These are phyloP conservation scores for Coemansia sp. DNA, from an alignment of 192 early-diverging fungal genomes.

Conservation along the genomic window DNA sequence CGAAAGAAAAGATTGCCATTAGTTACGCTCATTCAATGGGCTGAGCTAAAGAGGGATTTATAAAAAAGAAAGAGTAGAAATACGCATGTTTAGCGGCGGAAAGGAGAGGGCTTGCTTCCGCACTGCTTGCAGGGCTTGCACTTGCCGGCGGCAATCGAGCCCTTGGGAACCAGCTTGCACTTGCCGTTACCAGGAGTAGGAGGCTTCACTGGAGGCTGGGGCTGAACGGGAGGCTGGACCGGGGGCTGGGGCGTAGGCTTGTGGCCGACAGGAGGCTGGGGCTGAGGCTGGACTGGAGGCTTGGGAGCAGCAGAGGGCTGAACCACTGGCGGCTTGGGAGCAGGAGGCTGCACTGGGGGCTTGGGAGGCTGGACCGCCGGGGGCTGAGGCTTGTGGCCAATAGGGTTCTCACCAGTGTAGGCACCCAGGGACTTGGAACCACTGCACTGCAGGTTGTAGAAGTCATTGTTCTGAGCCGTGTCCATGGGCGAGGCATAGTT, in stretches of 20 bases:
- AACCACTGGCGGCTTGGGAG: background rate
- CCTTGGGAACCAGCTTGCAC: constrained; percentile 55
- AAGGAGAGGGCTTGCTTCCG: constrained; percentile 21
- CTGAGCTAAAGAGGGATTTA: background rate
- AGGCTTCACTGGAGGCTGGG: background rate
- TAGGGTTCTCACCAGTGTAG: background rate
- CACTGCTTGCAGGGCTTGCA: constrained; percentile 59
- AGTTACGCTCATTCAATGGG: background rate
- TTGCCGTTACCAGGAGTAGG: constrained; percentile 29
- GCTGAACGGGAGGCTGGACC: constrained; percentile 1
- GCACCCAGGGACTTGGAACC: constrained; percentile 34
- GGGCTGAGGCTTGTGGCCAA: constrained; percentile 18
- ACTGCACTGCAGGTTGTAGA: constrained; percentile 40
- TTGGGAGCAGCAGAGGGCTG: background rate
- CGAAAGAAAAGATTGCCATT: background rate
- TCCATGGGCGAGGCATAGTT: constrained; percentile 48
- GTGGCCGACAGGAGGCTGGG: background rate
- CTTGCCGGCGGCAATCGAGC: constrained; percentile 58
- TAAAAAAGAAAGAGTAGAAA: background rate
- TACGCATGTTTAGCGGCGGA: constrained; percentile 31
- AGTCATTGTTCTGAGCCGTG: constrained; percentile 14
- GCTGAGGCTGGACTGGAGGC: background rate
- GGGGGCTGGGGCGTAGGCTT: background rate
- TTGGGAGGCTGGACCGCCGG: background rate
- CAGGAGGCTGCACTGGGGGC: background rate